Percentiles rank a stretch among this genome's conserved stretches.
These are phyloP conservation scores for Aspergillus aculeatinus DNA, from an alignment of 2,329 filamentous ascomycete genomes.

Conservation along the genomic window DNA sequence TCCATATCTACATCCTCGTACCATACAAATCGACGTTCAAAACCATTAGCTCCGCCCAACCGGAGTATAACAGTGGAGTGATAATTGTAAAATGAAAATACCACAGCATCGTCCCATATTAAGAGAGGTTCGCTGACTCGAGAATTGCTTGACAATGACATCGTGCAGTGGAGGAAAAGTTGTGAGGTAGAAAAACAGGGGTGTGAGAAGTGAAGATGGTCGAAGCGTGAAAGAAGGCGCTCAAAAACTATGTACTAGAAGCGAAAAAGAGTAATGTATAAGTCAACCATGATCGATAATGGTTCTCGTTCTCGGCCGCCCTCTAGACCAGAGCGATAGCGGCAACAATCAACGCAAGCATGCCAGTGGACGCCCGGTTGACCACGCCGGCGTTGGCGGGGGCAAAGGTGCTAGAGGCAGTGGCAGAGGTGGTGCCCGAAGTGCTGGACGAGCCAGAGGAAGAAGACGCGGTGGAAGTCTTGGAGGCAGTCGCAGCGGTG, in stretches of 20 bases:
- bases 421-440: constrained; percentile 24
- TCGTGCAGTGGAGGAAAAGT: not conserved
- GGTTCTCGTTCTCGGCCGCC: not conserved
- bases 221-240: constrained; percentile 1
- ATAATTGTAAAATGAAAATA: not conserved
- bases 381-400: constrained; percentile 31
- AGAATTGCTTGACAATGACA: not conserved
- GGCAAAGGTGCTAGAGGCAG: constrained; percentile 28
- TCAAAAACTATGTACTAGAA: constrained; percentile 8
- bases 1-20: constrained; percentile 25
- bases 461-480: constrained; percentile 19
- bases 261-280: constrained; percentile 1
- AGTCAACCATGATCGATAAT: not conserved
- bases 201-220: not conserved
- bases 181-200: not conserved
- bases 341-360: constrained; percentile 38
- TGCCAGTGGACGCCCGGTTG: constrained; percentile 36
- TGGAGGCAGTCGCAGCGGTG: constrained; percentile 11
- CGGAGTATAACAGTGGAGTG: constrained; percentile 4
- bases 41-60: constrained; percentile 10
- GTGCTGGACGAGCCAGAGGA: constrained; percentile 22
- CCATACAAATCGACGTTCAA: constrained; percentile 11
- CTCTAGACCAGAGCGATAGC: constrained; percentile 37
- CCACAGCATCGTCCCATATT: not conserved
- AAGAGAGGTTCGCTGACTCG: not conserved